A percentile compares a stretch with the other conserved stretches of the same genome.
These are phyloP conservation scores for Vicia villosa DNA, from an alignment of 306 rosid genomes.

Conservation along the genomic window DNA sequence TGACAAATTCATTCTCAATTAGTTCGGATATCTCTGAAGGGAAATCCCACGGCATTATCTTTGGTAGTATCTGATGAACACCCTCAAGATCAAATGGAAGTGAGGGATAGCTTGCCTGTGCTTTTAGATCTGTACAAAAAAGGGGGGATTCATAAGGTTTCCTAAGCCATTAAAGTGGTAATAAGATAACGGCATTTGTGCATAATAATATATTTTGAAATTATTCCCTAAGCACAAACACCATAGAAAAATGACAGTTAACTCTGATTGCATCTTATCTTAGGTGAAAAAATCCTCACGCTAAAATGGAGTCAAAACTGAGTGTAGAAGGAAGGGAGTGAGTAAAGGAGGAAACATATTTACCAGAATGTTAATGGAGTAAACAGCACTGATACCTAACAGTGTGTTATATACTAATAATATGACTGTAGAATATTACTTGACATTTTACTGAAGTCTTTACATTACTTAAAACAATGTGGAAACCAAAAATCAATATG, in stretches of 20 bases:
- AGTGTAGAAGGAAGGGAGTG: not conserved
- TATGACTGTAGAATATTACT: not conserved
- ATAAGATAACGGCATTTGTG: not conserved
- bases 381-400: conserved; percentile 10
- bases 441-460: conserved; percentile 12
- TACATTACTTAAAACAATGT: conserved; percentile 12
- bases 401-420: conserved; percentile 4
- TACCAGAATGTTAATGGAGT: not conserved
- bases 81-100: conserved; percentile 73
- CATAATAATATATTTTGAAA: conserved; percentile 18
- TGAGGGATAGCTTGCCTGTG: conserved; percentile 45
- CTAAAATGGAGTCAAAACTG: conserved; percentile 22
- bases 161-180: conserved; percentile 24
- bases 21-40: conserved; percentile 77
- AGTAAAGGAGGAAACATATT: conserved; percentile 20
- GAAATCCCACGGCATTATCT: conserved; percentile 85
- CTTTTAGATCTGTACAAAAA: conserved; percentile 57
- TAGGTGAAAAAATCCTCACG: not conserved
- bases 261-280: not conserved
- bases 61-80: conserved; percentile 77
- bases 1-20: conserved; percentile 63
- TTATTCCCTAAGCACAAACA: conserved; percentile 29
- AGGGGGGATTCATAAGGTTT: conserved; percentile 22
- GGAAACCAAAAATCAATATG: conserved; percentile 18
- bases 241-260: not conserved